A percentile compares a stretch with the other conserved stretches of the same genome.
phyloP scores from a whole-genome alignment of 139 green algal species.

The Desmodesmus armatus region DNA sequence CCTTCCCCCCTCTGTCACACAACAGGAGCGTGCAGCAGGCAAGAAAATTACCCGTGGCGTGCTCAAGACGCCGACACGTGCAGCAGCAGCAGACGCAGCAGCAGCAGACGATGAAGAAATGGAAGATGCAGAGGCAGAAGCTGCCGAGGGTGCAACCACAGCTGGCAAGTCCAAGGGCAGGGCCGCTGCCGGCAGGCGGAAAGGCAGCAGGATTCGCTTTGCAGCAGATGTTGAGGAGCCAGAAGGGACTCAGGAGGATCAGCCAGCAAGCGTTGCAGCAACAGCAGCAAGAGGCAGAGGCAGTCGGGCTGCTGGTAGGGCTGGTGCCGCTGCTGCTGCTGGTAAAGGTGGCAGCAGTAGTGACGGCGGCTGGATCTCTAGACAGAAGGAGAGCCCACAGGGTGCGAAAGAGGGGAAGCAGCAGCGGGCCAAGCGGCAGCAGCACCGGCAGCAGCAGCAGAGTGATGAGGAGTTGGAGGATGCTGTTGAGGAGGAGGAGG shows the following conservation, averaged over 20 bases:
- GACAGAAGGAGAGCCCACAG: neutral
- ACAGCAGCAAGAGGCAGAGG: neutral
- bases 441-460: neutral
- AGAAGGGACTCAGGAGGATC: neutral
- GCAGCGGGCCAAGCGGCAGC: neutral
- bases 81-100: slow-evolving; percentile 9
- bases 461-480: neutral
- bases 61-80: slow-evolving; percentile 17
- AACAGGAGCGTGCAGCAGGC: slow-evolving; percentile 34
- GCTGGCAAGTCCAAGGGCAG: neutral
- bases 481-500: slow-evolving; percentile 24
- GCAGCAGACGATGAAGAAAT: neutral
- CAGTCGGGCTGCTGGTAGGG: neutral
- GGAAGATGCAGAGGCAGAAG: neutral
- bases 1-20: too few species aligned
- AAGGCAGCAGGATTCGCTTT: slow-evolving; percentile 29
- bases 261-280: neutral
- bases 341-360: neutral
- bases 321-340: neutral
- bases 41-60: slow-evolving; percentile 32
- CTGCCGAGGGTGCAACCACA: neutral
- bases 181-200: neutral
- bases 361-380: neutral
- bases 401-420: neutral
- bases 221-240: slow-evolving; percentile 20